These are phyloP conservation scores for Hemisphaericaspora xylanilytica DNA, from an alignment of 1,139 yeast species.

Conservation along the genomic window DNA sequence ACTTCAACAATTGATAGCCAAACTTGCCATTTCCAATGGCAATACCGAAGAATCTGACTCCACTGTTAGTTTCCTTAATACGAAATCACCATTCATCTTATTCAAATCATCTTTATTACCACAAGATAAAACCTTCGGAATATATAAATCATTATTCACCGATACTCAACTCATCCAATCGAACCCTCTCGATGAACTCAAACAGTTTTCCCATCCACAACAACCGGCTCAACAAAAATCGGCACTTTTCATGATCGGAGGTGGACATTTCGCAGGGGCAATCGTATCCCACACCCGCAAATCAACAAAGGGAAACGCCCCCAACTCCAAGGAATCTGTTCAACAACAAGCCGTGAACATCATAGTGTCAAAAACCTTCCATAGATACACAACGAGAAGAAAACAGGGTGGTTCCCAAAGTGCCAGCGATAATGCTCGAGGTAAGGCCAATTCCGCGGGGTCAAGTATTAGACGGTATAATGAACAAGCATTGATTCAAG, in stretches of 20 bases:
- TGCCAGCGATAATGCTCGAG: conserved; percentile 86
- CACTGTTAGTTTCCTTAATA: conserved; percentile 52
- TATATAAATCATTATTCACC: conserved; percentile 66
- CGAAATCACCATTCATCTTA: conserved; percentile 61
- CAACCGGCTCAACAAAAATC: conserved; percentile 47
- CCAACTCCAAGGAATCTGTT: conserved; percentile 39
- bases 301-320: conserved; percentile 52
- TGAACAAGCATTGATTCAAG: conserved; percentile 78
- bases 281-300: conserved; percentile 71
- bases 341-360: conserved; percentile 64
- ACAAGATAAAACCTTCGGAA: conserved; percentile 56
- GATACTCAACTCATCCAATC: conserved; percentile 25
- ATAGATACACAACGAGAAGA: conserved; percentile 91
- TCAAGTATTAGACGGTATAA: conserved; percentile 85
- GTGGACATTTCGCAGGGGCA: conserved; percentile 98
- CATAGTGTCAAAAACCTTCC: conserved; percentile 80
- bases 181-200: conserved; percentile 43
- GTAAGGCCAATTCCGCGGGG: conserved; percentile 97
- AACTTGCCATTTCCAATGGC: conserved; percentile 18
- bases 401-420: conserved; percentile 98
- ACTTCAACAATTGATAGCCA: conserved; percentile 36
- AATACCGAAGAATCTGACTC: conserved; percentile 25
- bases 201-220: conserved; percentile 25
- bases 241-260: conserved; percentile 91
- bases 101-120: conserved; percentile 47